Evolutionary conservation across 140 eudicot genomes (phyloP).

Genomic region (Anethum foeniculum): DNA sequence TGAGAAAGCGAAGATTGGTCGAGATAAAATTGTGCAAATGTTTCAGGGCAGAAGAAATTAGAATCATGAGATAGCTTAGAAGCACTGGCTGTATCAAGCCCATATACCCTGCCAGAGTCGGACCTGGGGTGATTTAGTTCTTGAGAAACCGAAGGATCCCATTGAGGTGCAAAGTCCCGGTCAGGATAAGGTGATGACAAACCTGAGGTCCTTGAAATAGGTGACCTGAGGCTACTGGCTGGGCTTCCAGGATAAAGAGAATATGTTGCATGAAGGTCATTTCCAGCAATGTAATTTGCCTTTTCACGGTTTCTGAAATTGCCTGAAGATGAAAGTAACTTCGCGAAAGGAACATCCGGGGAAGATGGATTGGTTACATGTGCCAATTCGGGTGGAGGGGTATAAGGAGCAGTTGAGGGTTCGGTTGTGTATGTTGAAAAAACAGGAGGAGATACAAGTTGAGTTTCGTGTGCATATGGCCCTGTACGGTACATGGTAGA

Average conservation of each 20-base stretch:
- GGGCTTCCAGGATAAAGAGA: conserved; percentile 84
- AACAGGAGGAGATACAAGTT: conserved; percentile 91
- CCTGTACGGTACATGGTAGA: conserved; percentile 79
- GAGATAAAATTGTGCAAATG: conserved; percentile 82
- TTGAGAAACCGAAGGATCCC: conserved; percentile 41
- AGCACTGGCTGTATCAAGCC: conserved; percentile 24
- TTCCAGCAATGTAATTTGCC: conserved; percentile 32
- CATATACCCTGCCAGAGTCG: conserved; percentile 34
- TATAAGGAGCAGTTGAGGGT: conserved; percentile 95
- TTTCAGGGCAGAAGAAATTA: conserved; percentile 90
- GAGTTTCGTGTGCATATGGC: conserved; percentile 87
- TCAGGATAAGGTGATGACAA: conserved; percentile 58
- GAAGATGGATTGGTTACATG: conserved; percentile 90
- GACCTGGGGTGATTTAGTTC: conserved; percentile 34
- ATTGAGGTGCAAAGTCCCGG: conserved; percentile 42
- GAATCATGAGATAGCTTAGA: conserved; percentile 65
- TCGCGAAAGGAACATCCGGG: conserved; percentile 95
- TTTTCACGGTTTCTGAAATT: conserved; percentile 38
- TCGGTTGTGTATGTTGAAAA: conserved; percentile 97
- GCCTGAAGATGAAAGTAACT: conserved; percentile 56
- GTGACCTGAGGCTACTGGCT: conserved; percentile 72
- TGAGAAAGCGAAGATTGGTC: conserved; percentile 79
- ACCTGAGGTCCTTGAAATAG: conserved; percentile 51
- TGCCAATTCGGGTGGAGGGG: conserved; percentile 97
- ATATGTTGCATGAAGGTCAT: conserved; percentile 73